phyloP scores from a whole-genome alignment of 768 basidiomycete genomes.

The Phlegmacium glaucopus region DNA sequence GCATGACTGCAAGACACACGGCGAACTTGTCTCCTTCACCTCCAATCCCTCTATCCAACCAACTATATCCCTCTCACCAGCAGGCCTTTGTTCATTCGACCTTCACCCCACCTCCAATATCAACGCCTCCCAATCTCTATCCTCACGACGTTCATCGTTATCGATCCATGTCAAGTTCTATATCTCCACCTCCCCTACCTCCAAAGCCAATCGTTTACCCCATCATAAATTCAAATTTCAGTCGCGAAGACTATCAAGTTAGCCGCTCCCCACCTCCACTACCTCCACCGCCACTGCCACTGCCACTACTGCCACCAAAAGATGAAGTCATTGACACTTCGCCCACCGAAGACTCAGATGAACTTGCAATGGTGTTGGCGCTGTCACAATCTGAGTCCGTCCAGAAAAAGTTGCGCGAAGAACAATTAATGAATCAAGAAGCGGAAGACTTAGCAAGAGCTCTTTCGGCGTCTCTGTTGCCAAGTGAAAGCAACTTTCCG shows the following conservation, averaged over 20 bases:
- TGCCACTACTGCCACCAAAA: no score
- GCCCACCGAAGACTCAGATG: slow-evolving; percentile 34
- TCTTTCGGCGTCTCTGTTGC: slow-evolving; percentile 38
- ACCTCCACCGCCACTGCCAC: slow-evolving; percentile 5
- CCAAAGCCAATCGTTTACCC: slow-evolving; percentile 21
- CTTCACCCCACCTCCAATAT: slow-evolving; percentile 11
- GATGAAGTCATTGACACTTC: slow-evolving; percentile 11
- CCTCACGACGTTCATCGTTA: slow-evolving; percentile 8
- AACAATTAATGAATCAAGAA: slow-evolving; percentile 42
- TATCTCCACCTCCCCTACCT: slow-evolving; percentile 14
- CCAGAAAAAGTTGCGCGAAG: slow-evolving; percentile 27
- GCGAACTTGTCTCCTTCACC: slow-evolving; percentile 2
- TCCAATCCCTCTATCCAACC: slow-evolving; percentile 15
- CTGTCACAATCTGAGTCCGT: slow-evolving; percentile 46
- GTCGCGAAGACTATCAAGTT: slow-evolving; percentile 7
- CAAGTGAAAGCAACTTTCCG: slow-evolving; percentile 12
- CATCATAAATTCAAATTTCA: slow-evolving; percentile 2
- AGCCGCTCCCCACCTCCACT: slow-evolving; percentile 14
- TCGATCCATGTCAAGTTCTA: slow-evolving; percentile 3
- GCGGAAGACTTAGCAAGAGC: slow-evolving; percentile 68
- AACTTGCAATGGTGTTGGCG: slow-evolving; percentile 43
- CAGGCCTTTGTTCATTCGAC: slow-evolving; percentile 25
- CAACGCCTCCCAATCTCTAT: slow-evolving; percentile 12
- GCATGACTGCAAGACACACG: slow-evolving; percentile 11
- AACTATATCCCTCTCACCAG: slow-evolving; percentile 31